Percentiles rank a stretch among this genome's conserved stretches.
Conservation (phyloP, 2,329 filamentous ascomycete species). For the Allantophomopsis cytisporea region DNA sequence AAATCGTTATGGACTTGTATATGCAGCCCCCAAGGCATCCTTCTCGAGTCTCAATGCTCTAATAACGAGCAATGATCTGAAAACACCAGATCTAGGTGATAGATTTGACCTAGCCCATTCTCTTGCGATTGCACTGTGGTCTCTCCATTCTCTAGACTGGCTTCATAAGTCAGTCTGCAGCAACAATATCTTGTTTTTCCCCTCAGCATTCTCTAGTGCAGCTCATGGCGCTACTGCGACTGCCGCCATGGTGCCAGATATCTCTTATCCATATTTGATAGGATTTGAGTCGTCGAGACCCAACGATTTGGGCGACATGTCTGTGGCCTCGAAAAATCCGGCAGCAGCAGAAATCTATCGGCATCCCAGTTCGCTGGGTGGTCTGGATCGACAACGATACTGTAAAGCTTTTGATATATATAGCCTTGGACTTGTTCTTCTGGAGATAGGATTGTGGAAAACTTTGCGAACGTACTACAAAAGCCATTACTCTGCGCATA, state of each 20-base stretch:
- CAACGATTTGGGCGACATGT: constrained; percentile 21
- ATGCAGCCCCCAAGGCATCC: constrained; percentile 21
- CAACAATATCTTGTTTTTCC: constrained; percentile 27
- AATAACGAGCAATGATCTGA: constrained; percentile 23
- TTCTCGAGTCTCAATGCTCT: constrained; percentile 25
- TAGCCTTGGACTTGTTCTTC: constrained; percentile 31
- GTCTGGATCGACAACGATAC: constrained; percentile 21
- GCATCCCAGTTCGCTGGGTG: constrained; percentile 27
- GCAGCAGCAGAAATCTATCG: constrained; percentile 27
- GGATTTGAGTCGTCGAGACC: constrained; percentile 27
- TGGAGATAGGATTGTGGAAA: constrained; percentile 34
- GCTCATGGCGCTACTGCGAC: constrained; percentile 11
- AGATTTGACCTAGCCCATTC: constrained; percentile 26
- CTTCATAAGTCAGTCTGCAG: constrained; percentile 29
- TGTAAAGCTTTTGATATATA: constrained; percentile 26
- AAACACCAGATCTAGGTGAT: constrained; percentile 29
- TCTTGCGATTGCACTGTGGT: constrained; percentile 29
- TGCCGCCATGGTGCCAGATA: constrained; percentile 23
- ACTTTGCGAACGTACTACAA: constrained; percentile 25
- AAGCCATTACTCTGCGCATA: constrained; percentile 25
- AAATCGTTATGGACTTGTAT: constrained; percentile 29
- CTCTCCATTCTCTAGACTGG: constrained; percentile 39
- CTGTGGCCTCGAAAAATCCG: constrained; percentile 25
- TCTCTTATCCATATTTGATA: constrained; percentile 22
- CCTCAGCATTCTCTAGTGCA: constrained; percentile 19